Evolutionary conservation across 2,329 filamentous ascomycete genomes (phyloP).

Genomic region (Alternaria sp.): DNA sequence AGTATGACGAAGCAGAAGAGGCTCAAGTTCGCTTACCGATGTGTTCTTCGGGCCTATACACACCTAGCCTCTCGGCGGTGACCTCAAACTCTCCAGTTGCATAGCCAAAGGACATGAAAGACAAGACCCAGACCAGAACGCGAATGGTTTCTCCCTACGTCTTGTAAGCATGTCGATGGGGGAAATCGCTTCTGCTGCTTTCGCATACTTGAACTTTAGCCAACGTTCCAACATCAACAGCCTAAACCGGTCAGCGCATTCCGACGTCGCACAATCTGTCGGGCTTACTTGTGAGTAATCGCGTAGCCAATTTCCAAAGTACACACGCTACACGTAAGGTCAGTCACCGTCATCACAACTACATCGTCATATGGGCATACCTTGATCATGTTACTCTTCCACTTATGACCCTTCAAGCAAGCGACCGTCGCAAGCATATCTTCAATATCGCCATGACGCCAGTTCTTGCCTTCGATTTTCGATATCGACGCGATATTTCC

Average conservation of each 20-base stretch:
- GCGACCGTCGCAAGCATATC: slow-evolving; percentile 58
- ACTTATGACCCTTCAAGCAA: slow-evolving; percentile 52
- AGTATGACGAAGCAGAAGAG: not conserved
- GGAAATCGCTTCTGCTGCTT: not conserved
- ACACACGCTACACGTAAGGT: slow-evolving; percentile 42
- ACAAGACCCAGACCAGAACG: slow-evolving; percentile 61
- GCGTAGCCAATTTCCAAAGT: slow-evolving; percentile 56
- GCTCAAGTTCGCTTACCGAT: slow-evolving; percentile 25
- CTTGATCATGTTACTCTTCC: slow-evolving; percentile 55
- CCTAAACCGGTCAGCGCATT: slow-evolving; percentile 53
- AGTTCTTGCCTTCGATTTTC: slow-evolving; percentile 56
- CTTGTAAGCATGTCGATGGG: slow-evolving; percentile 24
- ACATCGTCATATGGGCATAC: slow-evolving; percentile 17
- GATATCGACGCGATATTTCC: slow-evolving; percentile 53
- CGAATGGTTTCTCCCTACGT: slow-evolving; percentile 57
- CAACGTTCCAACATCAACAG: slow-evolving; percentile 61
- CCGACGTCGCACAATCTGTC: slow-evolving; percentile 23
- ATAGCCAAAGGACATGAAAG: slow-evolving; percentile 64
- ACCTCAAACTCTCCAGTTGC: slow-evolving; percentile 64
- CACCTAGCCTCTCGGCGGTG: slow-evolving; percentile 59
- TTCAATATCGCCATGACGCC: slow-evolving; percentile 61
- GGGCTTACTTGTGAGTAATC: slow-evolving; percentile 61
- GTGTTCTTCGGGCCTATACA: slow-evolving; percentile 59
- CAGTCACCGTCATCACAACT: slow-evolving; percentile 11
- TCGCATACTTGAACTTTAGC: slow-evolving; percentile 54